A percentile compares a stretch with the other conserved stretches of the same genome.
These are phyloP conservation scores for Aquilaria agallochum DNA, from an alignment of 441 rosid genomes.

Conservation along the genomic window DNA sequence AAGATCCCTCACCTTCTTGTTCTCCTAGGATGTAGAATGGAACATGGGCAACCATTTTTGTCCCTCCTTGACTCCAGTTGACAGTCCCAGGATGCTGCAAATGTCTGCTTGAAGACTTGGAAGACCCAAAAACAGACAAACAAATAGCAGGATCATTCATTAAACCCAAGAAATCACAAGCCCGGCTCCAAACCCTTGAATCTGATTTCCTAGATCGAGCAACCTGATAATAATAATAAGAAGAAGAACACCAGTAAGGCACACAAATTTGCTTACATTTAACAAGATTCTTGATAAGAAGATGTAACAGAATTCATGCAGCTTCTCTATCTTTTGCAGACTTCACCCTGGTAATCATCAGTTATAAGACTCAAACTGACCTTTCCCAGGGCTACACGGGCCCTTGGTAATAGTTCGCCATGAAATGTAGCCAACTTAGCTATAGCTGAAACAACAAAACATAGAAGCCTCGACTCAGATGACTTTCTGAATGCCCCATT, in stretches of 20 bases:
- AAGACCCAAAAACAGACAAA: conserved; percentile 78
- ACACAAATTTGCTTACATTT: background rate
- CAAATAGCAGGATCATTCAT: conserved; percentile 83
- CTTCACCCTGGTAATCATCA: background rate
- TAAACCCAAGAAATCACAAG: conserved; percentile 86
- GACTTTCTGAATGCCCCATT: conserved; percentile 47
- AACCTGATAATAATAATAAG: conserved; percentile 39
- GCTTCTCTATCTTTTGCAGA: background rate
- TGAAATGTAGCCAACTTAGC: conserved; percentile 90
- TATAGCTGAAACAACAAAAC: conserved; percentile 93
- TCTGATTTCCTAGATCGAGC: conserved; percentile 88
- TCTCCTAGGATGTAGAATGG: conserved; percentile 88
- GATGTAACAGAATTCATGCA: background rate
- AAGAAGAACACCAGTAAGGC: background rate
- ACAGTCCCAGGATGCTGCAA: conserved; percentile 60
- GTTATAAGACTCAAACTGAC: conserved; percentile 27
- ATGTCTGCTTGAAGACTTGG: conserved; percentile 39
- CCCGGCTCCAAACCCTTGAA: conserved; percentile 78
- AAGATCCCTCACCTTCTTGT: conserved; percentile 58
- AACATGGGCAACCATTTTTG: conserved; percentile 64
- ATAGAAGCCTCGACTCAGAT: conserved; percentile 84
- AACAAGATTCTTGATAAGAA: background rate
- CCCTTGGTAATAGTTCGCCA: conserved; percentile 78
- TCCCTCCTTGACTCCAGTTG: conserved; percentile 79
- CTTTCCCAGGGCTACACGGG: conserved; percentile 94